Evolutionary conservation across 331 rosid genomes (phyloP), one percentile per base, ranked within the genome.

Genomic region (Prunus yedoensis): DNA sequence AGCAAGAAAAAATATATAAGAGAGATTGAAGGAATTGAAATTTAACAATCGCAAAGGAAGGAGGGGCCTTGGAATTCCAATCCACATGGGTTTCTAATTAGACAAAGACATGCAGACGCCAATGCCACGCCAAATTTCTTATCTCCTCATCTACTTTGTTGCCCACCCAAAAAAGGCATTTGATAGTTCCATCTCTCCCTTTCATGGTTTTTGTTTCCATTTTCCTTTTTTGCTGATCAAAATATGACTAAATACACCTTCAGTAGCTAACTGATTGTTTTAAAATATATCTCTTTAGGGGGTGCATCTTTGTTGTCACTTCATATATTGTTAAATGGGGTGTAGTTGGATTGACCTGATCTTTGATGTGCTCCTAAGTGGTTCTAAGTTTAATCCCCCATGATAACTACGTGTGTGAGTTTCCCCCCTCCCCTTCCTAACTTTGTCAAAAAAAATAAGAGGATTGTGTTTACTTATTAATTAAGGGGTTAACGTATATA

Each of bases 71-170:
- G 23, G 57, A 61, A 15, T 74, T 68, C 75, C 53, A 23, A 25
- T 30, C 51, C 85, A 74, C 56, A 35, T 69, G 71, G 54, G 66
- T 15, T 67, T 10, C 46, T 68, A 62, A 21, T 46, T 68, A 17
- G 87, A 86, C 83, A 80, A 28, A 51, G 76, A 83, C 83, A 15
- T 49, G 61, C n/a, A 63, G 85, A 83, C 74, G 47, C 75, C 78
- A 38, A 75, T 80, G 82, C 83, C 87, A 83, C 80, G 76, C 78
- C 83, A 71, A 67, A 75, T 68, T 62, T 30, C 80, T 80, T 86
- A 67, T 83, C 89, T 61, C 12, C 65, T 68, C 60, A 43, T 72
- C 68, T 75, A 27, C 62, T 75, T 47, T 63, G 30, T 74, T 63
- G 21, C 57, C 54, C 70, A 18, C 50, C 80, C 23, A 17, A 64